phyloP scores from a whole-genome alignment of 148 eudicot genomes.

The Nyssa sinensis region DNA sequence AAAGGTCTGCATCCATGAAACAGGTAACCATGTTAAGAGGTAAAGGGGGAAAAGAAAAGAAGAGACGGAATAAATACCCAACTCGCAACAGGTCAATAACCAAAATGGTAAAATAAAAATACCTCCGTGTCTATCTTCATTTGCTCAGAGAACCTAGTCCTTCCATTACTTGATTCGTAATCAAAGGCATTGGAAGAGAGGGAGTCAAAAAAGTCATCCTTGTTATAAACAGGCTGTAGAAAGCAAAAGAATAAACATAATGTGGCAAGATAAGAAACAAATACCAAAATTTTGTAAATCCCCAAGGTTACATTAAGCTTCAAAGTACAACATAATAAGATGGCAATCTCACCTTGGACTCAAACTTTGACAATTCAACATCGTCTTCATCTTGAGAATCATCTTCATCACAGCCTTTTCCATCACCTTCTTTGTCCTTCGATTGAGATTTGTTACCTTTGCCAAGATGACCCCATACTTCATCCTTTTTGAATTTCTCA shows the following conservation, averaged over 20 bases:
- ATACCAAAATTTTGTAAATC: not conserved
- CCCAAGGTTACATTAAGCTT: not conserved
- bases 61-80: too few species aligned
- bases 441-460: constrained; percentile 50
- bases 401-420: constrained; percentile 38
- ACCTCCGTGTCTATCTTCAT: constrained; percentile 87
- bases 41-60: not conserved
- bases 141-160: constrained; percentile 80
- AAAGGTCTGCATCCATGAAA: constrained; percentile 55
- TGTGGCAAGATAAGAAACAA: not conserved
- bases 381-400: constrained; percentile 51
- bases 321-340: not conserved
- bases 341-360: constrained; percentile 39
- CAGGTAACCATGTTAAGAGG: not conserved
- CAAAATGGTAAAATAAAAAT: not conserved
- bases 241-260: constrained; percentile 1
- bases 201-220: constrained; percentile 85
- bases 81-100: too few species aligned
- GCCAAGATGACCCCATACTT: constrained; percentile 92
- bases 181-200: constrained; percentile 65
- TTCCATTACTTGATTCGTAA: constrained; percentile 51
- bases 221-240: constrained; percentile 71
- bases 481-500: constrained; percentile 89
- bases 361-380: constrained; percentile 40
- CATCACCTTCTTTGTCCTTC: constrained; percentile 43